Conservation (phyloP, 1,284 basidiomycete species). For the Meira miltonrushii region DNA sequence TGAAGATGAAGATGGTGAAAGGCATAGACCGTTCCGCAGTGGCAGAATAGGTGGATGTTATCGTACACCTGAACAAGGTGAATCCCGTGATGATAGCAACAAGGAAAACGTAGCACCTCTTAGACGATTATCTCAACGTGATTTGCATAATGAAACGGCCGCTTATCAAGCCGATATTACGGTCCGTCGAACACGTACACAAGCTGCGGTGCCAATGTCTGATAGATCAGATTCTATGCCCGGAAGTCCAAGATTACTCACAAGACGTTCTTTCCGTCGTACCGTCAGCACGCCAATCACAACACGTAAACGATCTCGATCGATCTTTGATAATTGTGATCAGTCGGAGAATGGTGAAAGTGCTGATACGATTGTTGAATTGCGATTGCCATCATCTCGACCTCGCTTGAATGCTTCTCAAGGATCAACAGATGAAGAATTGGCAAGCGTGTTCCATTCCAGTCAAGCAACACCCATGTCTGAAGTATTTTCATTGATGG, state of each 20-base stretch:
- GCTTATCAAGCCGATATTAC: constrained; percentile 25
- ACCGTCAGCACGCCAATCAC: constrained; percentile 16
- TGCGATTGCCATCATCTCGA: neutral
- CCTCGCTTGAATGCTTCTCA: neutral
- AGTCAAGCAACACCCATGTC: constrained; percentile 22
- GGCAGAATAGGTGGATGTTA: constrained; percentile 32
- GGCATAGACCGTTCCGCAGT: neutral
- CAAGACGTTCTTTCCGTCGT: constrained; percentile 5
- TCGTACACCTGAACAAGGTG: constrained; percentile 1
- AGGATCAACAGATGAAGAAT: constrained; percentile 18
- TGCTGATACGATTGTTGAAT: neutral
- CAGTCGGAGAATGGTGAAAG: no score
- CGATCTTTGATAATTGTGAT: neutral
- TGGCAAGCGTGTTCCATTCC: constrained; percentile 26
- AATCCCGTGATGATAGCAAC: constrained; percentile 42
- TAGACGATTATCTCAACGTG: constrained; percentile 17
- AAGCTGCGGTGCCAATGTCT: constrained; percentile 27
- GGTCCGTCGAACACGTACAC: constrained; percentile 25
- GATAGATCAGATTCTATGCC: constrained; percentile 11
- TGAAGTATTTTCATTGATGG: constrained; percentile 9
- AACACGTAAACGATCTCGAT: constrained; percentile 8
- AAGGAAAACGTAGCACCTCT: constrained; percentile 51
- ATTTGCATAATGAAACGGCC: constrained; percentile 24
- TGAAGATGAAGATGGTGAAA: constrained; percentile 5
- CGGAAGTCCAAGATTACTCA: neutral